Base-by-base conservation (phyloP, 768 basidiomycete genomes). In the Thelephora aurantiotincta region DNA sequence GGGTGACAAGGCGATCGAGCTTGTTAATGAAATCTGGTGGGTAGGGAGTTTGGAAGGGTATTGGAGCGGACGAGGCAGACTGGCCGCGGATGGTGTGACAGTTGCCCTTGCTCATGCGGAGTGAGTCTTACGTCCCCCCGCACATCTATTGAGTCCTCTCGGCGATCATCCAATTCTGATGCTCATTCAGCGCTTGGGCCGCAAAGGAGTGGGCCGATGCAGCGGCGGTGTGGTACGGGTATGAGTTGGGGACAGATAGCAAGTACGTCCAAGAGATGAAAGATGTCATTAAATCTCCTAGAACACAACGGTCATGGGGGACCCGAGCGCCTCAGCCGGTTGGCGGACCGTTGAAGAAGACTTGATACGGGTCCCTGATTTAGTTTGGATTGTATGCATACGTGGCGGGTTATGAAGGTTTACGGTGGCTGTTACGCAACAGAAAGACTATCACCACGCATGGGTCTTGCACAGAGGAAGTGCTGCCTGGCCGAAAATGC, bases 41-140 rank as follows among this genome's bases (percentile, higher is more conserved):
- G 48, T 78, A 6, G 79, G 73, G 30, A 72, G 76, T 33, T 67
- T 73, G 52, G 80, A 82, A 61, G 77, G 75, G 0, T 82, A 82
- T 54, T 72, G 68, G 68, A 80, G 78, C 55, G 80, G 78, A 61
- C 65, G 79, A 35, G 80, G 80, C 9, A 64, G 69, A 52, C 63
- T 82, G 2, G 78, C 80, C 6, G 73, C 74, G 20, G 80, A 82
- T 56, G 76, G 73, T 9, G 67, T 68, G 5, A 72, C 67, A 64
- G 70, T 82, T 16, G 76, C 79, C 6, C 75, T 74, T 12, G 65
- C 78, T 4, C 78, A 81, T 63, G 71, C 69, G 5, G 77, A 81
- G 79, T 81, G 57, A 62, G 79, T 65, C 12, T 14, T 16, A n/a
- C n/a, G n/a, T 33, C 34, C 30, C n/a, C n/a, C n/a, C n/a, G n/a